Evolutionary conservation across 495 filamentous ascomycete genomes (phyloP).

Genomic region (Aspergillus incahuasiensis): DNA sequence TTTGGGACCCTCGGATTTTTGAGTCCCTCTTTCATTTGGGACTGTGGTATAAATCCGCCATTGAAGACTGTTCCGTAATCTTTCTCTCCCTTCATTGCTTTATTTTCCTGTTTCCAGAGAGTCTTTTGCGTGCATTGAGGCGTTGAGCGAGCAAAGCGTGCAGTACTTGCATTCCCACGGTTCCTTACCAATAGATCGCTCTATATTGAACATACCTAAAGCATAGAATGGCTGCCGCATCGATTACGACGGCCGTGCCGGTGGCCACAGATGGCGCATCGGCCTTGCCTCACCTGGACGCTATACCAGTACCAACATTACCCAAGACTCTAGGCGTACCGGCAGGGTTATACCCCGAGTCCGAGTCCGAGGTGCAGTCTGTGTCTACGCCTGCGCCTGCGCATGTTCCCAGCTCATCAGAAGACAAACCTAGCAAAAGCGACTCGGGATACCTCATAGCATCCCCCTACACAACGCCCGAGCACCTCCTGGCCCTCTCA

Average conservation of each 20-base stretch:
- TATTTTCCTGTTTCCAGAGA: not conserved
- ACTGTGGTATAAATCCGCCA: not conserved
- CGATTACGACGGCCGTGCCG: not conserved
- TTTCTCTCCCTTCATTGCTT: not conserved
- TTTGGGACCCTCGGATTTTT: not conserved
- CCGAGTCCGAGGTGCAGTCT: not conserved
- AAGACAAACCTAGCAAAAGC: constrained; percentile 1
- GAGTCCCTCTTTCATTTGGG: not conserved
- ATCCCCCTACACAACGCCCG: constrained; percentile 65
- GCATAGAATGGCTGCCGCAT: not conserved
- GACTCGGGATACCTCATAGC: constrained; percentile 44
- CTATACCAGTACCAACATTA: not conserved
- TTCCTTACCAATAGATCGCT: not conserved
- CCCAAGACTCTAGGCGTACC: not conserved
- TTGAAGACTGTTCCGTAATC: not conserved
- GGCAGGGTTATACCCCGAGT: not conserved
- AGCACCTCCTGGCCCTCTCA: constrained; percentile 67
- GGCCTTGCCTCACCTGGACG: not conserved
- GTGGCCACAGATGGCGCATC: not conserved
- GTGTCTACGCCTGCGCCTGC: too few species aligned
- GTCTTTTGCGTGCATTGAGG: constrained; percentile 1
- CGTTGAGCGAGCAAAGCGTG: constrained; percentile 3
- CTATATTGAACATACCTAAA: not conserved
- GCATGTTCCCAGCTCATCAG: not conserved
- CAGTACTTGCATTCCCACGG: not conserved